Conservation (phyloP, 345 rosid species). For the Moricandia arvensis region DNA sequence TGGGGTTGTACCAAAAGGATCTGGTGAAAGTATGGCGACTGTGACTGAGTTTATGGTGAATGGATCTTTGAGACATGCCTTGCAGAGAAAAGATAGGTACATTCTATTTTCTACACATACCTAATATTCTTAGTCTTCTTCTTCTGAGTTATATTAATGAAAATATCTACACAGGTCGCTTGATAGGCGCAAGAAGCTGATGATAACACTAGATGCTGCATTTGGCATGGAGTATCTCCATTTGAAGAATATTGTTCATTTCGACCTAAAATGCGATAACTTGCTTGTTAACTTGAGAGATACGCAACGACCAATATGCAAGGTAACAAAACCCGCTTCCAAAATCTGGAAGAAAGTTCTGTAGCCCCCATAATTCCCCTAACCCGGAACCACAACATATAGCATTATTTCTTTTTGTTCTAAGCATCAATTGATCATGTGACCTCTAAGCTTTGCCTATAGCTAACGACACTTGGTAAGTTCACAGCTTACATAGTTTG, state of each 20-base stretch:
- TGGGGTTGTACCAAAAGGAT: constrained; percentile 89
- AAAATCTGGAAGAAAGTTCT: too few relatives aligned
- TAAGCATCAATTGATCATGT: too few relatives aligned
- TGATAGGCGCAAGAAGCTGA: constrained; percentile 75
- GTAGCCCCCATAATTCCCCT: too few relatives aligned
- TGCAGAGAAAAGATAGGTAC: constrained; percentile 69
- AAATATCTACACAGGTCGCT: constrained; percentile 51
- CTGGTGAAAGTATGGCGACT: constrained; percentile 86
- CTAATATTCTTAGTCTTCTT: neutral
- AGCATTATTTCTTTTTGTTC: too few relatives aligned
- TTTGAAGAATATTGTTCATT: constrained; percentile 79
- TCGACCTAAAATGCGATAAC: constrained; percentile 95
- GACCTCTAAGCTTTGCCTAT: neutral
- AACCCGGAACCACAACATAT: too few relatives aligned
- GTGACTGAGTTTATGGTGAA: constrained; percentile 91
- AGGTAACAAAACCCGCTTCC: too few relatives aligned
- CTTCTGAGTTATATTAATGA: neutral
- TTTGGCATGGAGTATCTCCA: constrained; percentile 97
- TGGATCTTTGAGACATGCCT: constrained; percentile 77
- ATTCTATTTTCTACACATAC: neutral
- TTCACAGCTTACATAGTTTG: neutral
- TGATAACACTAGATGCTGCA: constrained; percentile 82
- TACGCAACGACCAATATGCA: constrained; percentile 88
- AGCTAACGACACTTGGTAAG: neutral
- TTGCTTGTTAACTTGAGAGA: constrained; percentile 86